Base-by-base conservation (phyloP, 139 green algal species). In the Nannochloris sp. region DNA sequence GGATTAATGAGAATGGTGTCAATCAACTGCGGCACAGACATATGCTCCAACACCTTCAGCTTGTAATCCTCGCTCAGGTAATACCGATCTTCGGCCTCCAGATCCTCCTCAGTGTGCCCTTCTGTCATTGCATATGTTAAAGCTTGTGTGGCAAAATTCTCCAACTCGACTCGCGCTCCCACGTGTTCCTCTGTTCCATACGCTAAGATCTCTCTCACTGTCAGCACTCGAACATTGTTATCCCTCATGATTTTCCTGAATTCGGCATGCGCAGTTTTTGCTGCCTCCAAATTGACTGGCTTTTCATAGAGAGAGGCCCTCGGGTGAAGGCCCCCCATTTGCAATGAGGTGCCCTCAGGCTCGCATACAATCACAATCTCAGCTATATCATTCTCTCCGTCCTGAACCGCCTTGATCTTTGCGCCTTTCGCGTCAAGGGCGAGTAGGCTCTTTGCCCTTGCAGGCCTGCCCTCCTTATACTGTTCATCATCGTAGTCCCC, bases 261-360 rank as follows among this genome's bases (percentile, higher is more conserved):
- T 53, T 87, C 76, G 9, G 74, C 72, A 65, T 97, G 90, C 27
- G 90, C 81, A 18, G 69, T 37, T 54, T 84, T 84, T 49, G 87
- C 85, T 18, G 73, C 76, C n/a, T 95, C 86, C 51, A 97, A 81
- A 79, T 97, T 95, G 61, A 97, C 81, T 12, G 90, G 88, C 16
- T 86, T 82, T 71, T 97, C 90, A 67, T 89, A 97, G 55, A 97
- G 74, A 1, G 87, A 92, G 21, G 87, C 90, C 12, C 81, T 70
- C 9, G 90, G 90, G 78, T 97, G 90, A 46, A 97, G 76, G 21
- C 85, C 89, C 16, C 90, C 90, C 89, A 97, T 95, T 79, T 93
- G 91, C 23, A 94, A 76, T 1, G 78, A 86, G n/a, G 81, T 78
- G 15, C 87, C 83, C 75, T 94, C 85, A 1, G 90, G 90, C 71